Evolutionary conservation across 2,329 filamentous ascomycete genomes (phyloP), one percentile per base, ranked within the genome.

Genomic region (Penicillium oxalicum): DNA sequence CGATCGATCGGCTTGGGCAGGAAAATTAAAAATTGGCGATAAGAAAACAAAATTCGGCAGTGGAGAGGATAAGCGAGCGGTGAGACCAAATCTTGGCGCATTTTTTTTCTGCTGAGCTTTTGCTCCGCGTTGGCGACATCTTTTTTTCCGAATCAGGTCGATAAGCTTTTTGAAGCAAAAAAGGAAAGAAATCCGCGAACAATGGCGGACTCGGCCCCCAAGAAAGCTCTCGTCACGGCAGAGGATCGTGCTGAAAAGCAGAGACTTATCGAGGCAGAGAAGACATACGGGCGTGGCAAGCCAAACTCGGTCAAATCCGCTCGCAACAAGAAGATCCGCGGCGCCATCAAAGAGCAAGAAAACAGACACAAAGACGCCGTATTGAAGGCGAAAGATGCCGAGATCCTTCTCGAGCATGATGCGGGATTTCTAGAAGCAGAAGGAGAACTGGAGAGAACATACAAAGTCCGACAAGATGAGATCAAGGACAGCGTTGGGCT

Each of bases 381-480:
- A 0, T 70, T 94, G 33, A 85, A 87, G 68, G 90, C 93, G 12
- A 95, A 95, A 71, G 91, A 96, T 76, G 89, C 91, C 24, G 93
- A 98, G 71, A 93, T 98, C 49, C 74, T 98, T 60, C 80, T 95
- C 47, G 91, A 97, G 70, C 88, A 95, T 67, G 81, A 84, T 5
- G 75, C 80, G 9, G 93, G 93, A 5, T 94, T 95, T 61, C 75
- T 98, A 48, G 88, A 97, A 69, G 79, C 91, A 1, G 93, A 98
- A 67, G 80, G 79, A 26, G 91, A 91, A 66, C 77, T 98, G 52
- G 93, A 98, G 69, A 78, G 84, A 65, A 98, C 93, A 18, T 97
- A 94, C 74, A 91, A 88, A 70, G 87, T 96, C 42, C 83, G 87
- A 52, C 93, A 98, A 69, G 82, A 89, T 57, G 90, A 96, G 3